Percentiles rank a stretch among this genome's conserved stretches.
phyloP scores from a whole-genome alignment of 768 basidiomycete genomes.

The Kwoniella pini region DNA sequence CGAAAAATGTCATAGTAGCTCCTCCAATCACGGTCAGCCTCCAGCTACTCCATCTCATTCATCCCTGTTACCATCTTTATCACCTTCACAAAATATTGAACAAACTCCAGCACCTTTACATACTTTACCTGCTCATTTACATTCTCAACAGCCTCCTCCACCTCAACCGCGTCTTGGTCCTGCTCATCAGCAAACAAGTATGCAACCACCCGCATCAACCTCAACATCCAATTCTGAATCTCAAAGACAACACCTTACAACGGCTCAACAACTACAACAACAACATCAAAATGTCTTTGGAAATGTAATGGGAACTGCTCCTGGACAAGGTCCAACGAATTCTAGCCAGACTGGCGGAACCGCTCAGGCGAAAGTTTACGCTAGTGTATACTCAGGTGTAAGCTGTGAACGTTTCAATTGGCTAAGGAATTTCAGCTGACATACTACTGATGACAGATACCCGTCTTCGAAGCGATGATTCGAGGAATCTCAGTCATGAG shows the following conservation, averaged over 20 bases:
- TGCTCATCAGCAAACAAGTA: constrained; percentile 8
- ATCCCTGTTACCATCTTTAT: constrained; percentile 30
- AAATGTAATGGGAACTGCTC: constrained; percentile 24
- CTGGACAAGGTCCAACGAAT: constrained; percentile 22
- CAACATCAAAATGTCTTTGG: constrained; percentile 38
- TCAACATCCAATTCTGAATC: not conserved
- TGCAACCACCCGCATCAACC: constrained; percentile 6
- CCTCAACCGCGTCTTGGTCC: constrained; percentile 21
- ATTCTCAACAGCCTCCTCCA: constrained; percentile 22
- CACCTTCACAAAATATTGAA: constrained; percentile 24
- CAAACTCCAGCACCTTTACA: constrained; percentile 31
- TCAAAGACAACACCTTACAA: constrained; percentile 14
- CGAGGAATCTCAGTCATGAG: constrained; percentile 99
- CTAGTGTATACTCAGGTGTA: constrained; percentile 54
- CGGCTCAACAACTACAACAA: constrained; percentile 28
- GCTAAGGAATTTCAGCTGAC: too few relatives aligned
- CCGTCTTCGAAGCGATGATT: constrained; percentile 98
- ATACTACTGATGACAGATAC: too few relatives aligned
- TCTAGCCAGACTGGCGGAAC: constrained; percentile 15
- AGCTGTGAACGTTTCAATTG: constrained; percentile 23
- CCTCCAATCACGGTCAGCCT: constrained; percentile 7
- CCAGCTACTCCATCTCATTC: constrained; percentile 33
- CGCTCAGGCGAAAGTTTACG: constrained; percentile 45
- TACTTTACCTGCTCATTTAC: constrained; percentile 26
- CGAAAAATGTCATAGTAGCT: constrained; percentile 4